phyloP scores from a whole-genome alignment of 148 eudicot species.

The Fagopyrum homotropicum region DNA sequence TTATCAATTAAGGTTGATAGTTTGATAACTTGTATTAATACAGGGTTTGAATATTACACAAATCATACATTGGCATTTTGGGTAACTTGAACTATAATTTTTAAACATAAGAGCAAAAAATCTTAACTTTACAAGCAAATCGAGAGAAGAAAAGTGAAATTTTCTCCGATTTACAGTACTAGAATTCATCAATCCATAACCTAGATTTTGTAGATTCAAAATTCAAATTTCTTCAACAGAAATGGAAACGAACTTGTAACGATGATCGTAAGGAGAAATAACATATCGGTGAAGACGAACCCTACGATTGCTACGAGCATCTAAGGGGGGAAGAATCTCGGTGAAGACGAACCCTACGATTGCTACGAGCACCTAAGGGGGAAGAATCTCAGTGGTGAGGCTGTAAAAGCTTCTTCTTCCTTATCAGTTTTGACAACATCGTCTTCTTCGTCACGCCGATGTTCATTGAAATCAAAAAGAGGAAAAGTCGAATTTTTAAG shows the following conservation, averaged over 20 bases:
- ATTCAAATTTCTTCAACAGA: too few species aligned
- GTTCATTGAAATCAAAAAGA: not conserved
- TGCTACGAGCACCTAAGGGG: constrained; percentile 18
- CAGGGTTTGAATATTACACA: too few species aligned
- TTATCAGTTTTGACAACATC: not conserved
- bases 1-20: too few species aligned
- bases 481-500: not conserved
- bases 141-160: not conserved
- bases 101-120: too few species aligned
- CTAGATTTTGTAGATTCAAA: too few species aligned
- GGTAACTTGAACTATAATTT: too few species aligned
- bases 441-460: not conserved
- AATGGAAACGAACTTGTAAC: constrained; percentile 15
- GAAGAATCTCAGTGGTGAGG: constrained; percentile 11
- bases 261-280: constrained; percentile 18
- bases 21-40: too few species aligned
- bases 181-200: not conserved
- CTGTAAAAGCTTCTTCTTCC: constrained; percentile 13
- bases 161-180: not conserved
- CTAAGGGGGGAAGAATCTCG: constrained; percentile 16
- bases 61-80: too few species aligned
- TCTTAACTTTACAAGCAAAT: not conserved
- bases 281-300: constrained; percentile 15
- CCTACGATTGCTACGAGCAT: constrained; percentile 16
- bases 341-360: constrained; percentile 15